phyloP scores from a whole-genome alignment of 768 basidiomycete genomes.

The Collybia sp. region DNA sequence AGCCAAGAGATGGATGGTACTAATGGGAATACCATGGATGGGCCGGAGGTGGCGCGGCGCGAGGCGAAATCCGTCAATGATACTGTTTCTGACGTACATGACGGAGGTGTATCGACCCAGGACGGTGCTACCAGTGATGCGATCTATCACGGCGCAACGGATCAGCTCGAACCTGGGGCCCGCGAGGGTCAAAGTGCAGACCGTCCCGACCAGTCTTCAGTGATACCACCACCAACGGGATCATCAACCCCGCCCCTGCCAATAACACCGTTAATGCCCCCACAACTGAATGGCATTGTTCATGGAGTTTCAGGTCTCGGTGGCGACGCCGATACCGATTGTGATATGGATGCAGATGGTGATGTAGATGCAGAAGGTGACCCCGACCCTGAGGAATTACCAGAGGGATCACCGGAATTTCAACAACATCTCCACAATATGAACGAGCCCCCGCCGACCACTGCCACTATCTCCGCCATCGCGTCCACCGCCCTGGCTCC shows the following conservation, averaged over 20 bases:
- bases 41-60: too few species aligned
- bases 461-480: too few species aligned
- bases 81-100: too few species aligned
- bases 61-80: too few species aligned
- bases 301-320: conserved; percentile 5
- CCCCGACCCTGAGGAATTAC: too few species aligned
- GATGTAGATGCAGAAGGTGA: conserved; percentile 11
- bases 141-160: background rate
- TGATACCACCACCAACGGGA: background rate
- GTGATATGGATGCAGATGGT: conserved; percentile 21
- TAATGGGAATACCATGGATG: too few species aligned
- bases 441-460: too few species aligned
- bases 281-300: background rate
- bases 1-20: too few species aligned
- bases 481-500: too few species aligned
- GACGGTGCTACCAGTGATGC: conserved; percentile 10
- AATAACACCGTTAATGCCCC: background rate
- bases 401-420: too few species aligned
- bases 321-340: conserved; percentile 22
- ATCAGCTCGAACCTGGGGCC: background rate
- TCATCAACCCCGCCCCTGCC: background rate
- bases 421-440: too few species aligned
- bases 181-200: background rate
- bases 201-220: background rate
- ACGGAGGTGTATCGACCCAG: too few species aligned